Percentiles rank a stretch among this genome's conserved stretches.
These are phyloP conservation scores for Hyphopichia khmerensis DNA, from an alignment of 1,139 yeast genomes.

Conservation along the genomic window DNA sequence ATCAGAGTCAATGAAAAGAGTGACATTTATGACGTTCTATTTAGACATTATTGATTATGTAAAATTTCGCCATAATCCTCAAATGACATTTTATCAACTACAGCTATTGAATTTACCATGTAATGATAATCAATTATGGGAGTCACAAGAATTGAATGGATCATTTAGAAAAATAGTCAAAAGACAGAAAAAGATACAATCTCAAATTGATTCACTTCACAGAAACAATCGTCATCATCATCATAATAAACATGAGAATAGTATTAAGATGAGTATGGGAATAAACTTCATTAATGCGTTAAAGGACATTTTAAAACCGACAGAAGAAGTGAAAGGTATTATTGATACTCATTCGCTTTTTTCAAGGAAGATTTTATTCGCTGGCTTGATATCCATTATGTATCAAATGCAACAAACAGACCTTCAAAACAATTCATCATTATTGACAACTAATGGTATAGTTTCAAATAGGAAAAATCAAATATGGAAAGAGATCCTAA, in stretches of 20 bases:
- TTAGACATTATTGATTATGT: constrained; percentile 80
- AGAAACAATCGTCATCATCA: not conserved
- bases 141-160: constrained; percentile 40
- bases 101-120: constrained; percentile 73
- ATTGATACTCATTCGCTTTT: constrained; percentile 24
- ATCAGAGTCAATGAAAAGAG: constrained; percentile 72
- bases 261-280: constrained; percentile 15
- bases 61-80: constrained; percentile 72
- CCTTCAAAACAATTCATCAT: constrained; percentile 50
- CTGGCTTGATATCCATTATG: constrained; percentile 70
- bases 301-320: constrained; percentile 31
- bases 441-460: constrained; percentile 31
- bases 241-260: constrained; percentile 3
- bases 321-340: constrained; percentile 4
- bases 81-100: constrained; percentile 68
- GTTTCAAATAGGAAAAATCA: constrained; percentile 21
- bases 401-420: constrained; percentile 76
- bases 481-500: constrained; percentile 63
- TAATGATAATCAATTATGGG: constrained; percentile 73
- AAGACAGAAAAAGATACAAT: constrained; percentile 34
- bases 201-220: constrained; percentile 3
- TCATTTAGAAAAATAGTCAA: constrained; percentile 41
- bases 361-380: constrained; percentile 64
- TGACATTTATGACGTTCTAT: constrained; percentile 78
- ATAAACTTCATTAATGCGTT: constrained; percentile 36